Evolutionary conservation across 2,329 filamentous ascomycete species (phyloP).

Genomic region (Phaeosphaeria sp.): DNA sequence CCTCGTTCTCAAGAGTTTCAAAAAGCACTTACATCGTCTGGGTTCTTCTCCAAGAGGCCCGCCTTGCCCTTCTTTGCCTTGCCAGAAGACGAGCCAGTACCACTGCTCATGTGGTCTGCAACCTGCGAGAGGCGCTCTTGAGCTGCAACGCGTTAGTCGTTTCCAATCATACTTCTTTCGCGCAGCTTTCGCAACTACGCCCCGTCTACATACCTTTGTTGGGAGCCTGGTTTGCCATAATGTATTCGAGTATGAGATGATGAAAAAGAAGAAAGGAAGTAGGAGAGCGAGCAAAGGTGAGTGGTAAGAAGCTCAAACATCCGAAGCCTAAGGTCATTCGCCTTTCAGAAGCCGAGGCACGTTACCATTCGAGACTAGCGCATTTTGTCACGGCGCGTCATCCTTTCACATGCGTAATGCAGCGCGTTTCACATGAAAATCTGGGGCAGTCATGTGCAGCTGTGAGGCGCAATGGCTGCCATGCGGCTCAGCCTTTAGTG

Average conservation of each 20-base stretch:
- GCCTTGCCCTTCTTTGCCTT: constrained; percentile 47
- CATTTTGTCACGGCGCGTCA: constrained; percentile 20
- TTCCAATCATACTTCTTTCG: neutral
- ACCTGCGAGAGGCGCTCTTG: constrained; percentile 67
- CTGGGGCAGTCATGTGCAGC: neutral
- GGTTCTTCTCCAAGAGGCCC: constrained; percentile 59
- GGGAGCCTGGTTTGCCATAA: constrained; percentile 47
- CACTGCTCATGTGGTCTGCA: constrained; percentile 59
- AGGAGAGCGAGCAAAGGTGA: neutral
- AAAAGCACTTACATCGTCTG: constrained; percentile 59
- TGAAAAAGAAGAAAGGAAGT: neutral
- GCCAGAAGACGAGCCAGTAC: constrained; percentile 19
- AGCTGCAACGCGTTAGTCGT: constrained; percentile 45
- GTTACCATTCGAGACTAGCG: constrained; percentile 14
- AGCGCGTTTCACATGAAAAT: constrained; percentile 27
- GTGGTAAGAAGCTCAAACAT: neutral
- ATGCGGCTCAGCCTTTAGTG: neutral
- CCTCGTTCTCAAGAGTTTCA: neutral
- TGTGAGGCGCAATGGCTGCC: neutral
- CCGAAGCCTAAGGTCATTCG: constrained; percentile 19
- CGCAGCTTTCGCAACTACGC: neutral
- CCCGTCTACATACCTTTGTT: constrained; percentile 26
- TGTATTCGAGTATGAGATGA: constrained; percentile 10
- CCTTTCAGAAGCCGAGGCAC: constrained; percentile 20
- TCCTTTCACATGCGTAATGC: constrained; percentile 22